phyloP scores from a whole-genome alignment of 2,329 filamentous ascomycete species.

The Annulohypoxylon truncatum region DNA sequence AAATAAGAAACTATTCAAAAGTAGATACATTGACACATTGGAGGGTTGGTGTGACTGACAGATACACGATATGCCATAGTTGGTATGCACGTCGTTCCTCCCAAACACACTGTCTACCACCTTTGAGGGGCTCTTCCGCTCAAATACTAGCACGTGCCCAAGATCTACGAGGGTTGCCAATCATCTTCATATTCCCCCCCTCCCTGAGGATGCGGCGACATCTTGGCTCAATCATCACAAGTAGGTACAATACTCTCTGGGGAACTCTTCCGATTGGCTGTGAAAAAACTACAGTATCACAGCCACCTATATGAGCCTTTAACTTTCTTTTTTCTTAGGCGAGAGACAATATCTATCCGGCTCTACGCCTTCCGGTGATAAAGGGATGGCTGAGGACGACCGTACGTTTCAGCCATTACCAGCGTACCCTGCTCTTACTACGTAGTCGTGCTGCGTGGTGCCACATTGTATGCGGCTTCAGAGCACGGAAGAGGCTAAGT shows the following conservation, averaged over 20 bases:
- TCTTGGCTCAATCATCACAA: conserved; percentile 10
- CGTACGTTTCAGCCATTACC: conserved; percentile 33
- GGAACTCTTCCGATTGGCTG: conserved; percentile 30
- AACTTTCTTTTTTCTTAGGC: conserved; percentile 16
- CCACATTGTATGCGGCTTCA: background rate
- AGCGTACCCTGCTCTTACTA: conserved; percentile 20
- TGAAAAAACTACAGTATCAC: conserved; percentile 2
- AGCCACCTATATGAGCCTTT: background rate
- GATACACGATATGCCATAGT: background rate
- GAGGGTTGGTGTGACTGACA: background rate
- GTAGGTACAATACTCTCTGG: background rate
- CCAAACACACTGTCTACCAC: background rate
- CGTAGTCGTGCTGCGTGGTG: conserved; percentile 1
- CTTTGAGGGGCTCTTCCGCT: background rate
- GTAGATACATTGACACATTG: background rate
- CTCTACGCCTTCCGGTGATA: conserved; percentile 33
- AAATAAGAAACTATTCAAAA: background rate
- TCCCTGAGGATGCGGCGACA: conserved; percentile 11
- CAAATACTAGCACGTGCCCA: conserved; percentile 4
- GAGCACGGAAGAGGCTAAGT: background rate
- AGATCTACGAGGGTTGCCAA: conserved; percentile 5
- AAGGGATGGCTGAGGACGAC: conserved; percentile 14
- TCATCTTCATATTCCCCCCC: background rate
- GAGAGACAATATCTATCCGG: conserved; percentile 24
- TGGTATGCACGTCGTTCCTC: background rate